Conservation (phyloP, 1,284 basidiomycete genomes). For the Cystobasidium slooffiae region DNA sequence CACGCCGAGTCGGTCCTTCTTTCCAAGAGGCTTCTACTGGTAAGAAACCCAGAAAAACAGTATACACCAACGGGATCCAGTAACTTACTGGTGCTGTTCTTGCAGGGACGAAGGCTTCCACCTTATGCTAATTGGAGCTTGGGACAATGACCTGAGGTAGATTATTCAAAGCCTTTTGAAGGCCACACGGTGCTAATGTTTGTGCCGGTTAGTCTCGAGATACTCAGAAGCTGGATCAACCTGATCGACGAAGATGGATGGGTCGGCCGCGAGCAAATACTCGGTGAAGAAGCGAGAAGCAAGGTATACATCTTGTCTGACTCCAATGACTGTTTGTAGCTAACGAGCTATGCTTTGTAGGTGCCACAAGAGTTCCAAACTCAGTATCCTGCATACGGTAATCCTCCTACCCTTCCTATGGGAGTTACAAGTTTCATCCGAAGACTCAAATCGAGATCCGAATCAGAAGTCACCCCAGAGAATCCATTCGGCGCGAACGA, state of each 20-base stretch:
- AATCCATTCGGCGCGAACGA: constrained; percentile 18
- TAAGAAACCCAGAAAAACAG: constrained; percentile 54
- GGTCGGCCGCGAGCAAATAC: constrained; percentile 92
- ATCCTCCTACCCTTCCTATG: constrained; percentile 90
- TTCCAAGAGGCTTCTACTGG: constrained; percentile 97
- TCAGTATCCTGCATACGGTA: constrained; percentile 89
- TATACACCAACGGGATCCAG: not conserved
- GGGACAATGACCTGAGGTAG: constrained; percentile 87
- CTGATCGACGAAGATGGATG: constrained; percentile 91
- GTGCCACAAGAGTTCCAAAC: constrained; percentile 86
- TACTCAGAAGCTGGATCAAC: constrained; percentile 83
- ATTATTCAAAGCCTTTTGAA: constrained; percentile 15
- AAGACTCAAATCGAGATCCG: constrained; percentile 63
- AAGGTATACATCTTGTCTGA: constrained; percentile 61
- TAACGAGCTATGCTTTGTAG: constrained; percentile 55
- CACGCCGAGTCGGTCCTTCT: constrained; percentile 91
- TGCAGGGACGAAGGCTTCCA: constrained; percentile 94
- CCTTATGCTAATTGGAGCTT: constrained; percentile 81
- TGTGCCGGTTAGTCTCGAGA: constrained; percentile 69
- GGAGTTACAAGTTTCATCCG: constrained; percentile 84
- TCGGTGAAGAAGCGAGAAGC: constrained; percentile 92
- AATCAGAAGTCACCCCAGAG: constrained; percentile 43
- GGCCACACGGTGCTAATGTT: not conserved
- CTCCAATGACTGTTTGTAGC: too few species aligned
- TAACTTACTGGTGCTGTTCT: constrained; percentile 18